Evolutionary conservation across 768 basidiomycete species (phyloP).

Genomic region (Tulasnella sp.): DNA sequence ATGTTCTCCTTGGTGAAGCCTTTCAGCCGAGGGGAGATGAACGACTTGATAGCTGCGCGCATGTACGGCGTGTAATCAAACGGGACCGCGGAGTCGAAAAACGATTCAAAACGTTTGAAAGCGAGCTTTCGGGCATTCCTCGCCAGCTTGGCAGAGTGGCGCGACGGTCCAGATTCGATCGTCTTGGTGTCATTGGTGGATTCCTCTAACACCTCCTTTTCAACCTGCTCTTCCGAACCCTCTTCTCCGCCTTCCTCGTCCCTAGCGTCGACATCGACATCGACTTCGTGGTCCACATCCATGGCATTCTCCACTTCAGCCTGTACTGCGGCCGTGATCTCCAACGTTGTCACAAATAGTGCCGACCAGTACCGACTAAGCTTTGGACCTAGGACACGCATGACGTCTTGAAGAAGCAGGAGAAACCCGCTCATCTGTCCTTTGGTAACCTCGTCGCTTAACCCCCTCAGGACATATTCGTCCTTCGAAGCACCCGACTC

Average conservation of each 20-base stretch:
- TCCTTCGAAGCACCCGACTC: not conserved
- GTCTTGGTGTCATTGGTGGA: slow-evolving; percentile 44
- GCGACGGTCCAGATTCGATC: slow-evolving; percentile 35
- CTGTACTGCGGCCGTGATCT: slow-evolving; percentile 69
- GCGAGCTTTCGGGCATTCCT: slow-evolving; percentile 80
- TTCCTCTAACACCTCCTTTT: slow-evolving; percentile 46
- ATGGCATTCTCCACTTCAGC: slow-evolving; percentile 39
- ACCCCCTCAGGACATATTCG: not conserved
- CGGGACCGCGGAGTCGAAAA: slow-evolving; percentile 71
- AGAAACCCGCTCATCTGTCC: slow-evolving; percentile 81
- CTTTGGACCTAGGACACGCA: slow-evolving; percentile 79
- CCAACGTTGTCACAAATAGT: slow-evolving; percentile 69
- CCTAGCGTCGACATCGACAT: slow-evolving; percentile 4
- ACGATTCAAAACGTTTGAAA: slow-evolving; percentile 82
- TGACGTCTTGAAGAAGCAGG: slow-evolving; percentile 78
- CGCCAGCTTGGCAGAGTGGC: slow-evolving; percentile 47
- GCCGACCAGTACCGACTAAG: slow-evolving; percentile 72
- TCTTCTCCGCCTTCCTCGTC: slow-evolving; percentile 5
- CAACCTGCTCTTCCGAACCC: slow-evolving; percentile 45
- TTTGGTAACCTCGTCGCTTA: slow-evolving; percentile 39
- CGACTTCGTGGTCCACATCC: slow-evolving; percentile 40
- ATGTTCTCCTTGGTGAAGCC: slow-evolving; percentile 82
- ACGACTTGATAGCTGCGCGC: slow-evolving; percentile 61
- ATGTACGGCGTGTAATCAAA: slow-evolving; percentile 82
- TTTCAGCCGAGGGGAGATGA: slow-evolving; percentile 82